Evolutionary conservation across 331 rosid genomes (phyloP), one percentile per base, ranked within the genome.

Genomic region (Telfairia occidentalis): DNA sequence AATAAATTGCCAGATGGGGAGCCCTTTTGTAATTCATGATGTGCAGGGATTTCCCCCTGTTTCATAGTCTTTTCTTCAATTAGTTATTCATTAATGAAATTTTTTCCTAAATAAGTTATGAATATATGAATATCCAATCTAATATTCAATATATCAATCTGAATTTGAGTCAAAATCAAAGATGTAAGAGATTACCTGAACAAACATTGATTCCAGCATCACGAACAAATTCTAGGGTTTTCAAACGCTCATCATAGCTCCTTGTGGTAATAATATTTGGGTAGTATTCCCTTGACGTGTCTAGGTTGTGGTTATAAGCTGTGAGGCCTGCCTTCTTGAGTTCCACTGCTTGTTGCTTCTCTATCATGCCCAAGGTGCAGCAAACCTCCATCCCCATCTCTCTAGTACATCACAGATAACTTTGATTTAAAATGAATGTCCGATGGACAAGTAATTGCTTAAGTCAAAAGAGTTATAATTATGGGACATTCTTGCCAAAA

Each of bases 321-420:
- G 98, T 94, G 71, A 94, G 96, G 81, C 97, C 97, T 0, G 98
- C 98, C 80, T 88, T 87, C 80, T 91, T 94, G 71, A 94, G 98
- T 78, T 91, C 92, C 30, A 70, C 55, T 48, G 98, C 98, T 75
- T 94, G 98, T 80, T 94, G 90, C 79, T 89, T 84, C 90, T 94
- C 98, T 54, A 94, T 76, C 98, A 94, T 94, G 75, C 98, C 98
- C 82, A 94, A 85, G 75, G 98, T 94, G 87, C 98, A 94, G 87
- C 98, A 94, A 10, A 94, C 98, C 82, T 94, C 97, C 98, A 91
- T 91, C 74, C 96, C 98, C 96, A 94, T 88, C 9, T 60, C 85
- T 91, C 98, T 94, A 79, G 60, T 75, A 81, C 21, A 71, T 53
- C 24, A 73, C 45, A 81, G 77, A 81, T 9, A 38, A 40, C 29